phyloP scores from a whole-genome alignment of 441 rosid genomes.

The Pelargonium fulgidum region DNA sequence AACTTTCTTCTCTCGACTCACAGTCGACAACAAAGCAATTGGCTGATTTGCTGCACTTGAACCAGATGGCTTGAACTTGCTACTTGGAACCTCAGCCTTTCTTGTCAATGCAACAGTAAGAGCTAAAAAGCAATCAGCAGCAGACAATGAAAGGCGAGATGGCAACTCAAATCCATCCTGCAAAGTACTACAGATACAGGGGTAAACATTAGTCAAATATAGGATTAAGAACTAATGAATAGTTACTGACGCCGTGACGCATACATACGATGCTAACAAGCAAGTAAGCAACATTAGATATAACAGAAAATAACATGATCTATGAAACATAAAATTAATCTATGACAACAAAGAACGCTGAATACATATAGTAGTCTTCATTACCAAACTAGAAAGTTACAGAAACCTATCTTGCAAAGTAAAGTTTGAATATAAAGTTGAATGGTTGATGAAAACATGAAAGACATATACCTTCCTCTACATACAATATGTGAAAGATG shows the following conservation, averaged over 20 bases:
- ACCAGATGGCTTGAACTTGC: conserved; percentile 32
- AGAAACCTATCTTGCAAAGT: background rate
- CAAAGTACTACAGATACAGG: conserved; percentile 42
- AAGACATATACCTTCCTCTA: conserved; percentile 69
- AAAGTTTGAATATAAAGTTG: background rate
- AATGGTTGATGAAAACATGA: conserved; percentile 4
- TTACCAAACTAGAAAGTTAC: background rate
- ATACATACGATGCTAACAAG: background rate
- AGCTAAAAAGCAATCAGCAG: conserved; percentile 83
- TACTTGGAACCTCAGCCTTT: conserved; percentile 36
- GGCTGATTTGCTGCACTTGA: conserved; percentile 30
- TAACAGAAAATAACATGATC: too few species aligned
- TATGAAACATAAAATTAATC: too few species aligned
- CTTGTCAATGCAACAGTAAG: conserved; percentile 65
- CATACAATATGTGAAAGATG: conserved; percentile 35
- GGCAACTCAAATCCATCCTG: conserved; percentile 83
- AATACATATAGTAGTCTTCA: background rate
- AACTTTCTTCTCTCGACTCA: conserved; percentile 34
- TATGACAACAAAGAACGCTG: too few species aligned
- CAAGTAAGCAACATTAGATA: too few species aligned
- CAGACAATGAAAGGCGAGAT: conserved; percentile 73
- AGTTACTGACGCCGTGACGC: too few species aligned
- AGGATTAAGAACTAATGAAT: background rate
- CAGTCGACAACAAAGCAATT: conserved; percentile 28
- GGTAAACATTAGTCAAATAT: background rate